A percentile compares a stretch with the other conserved stretches of the same genome.
These are phyloP conservation scores for Naumovozyma dairenensis DNA, from an alignment of 805 yeast species.

Conservation along the genomic window DNA sequence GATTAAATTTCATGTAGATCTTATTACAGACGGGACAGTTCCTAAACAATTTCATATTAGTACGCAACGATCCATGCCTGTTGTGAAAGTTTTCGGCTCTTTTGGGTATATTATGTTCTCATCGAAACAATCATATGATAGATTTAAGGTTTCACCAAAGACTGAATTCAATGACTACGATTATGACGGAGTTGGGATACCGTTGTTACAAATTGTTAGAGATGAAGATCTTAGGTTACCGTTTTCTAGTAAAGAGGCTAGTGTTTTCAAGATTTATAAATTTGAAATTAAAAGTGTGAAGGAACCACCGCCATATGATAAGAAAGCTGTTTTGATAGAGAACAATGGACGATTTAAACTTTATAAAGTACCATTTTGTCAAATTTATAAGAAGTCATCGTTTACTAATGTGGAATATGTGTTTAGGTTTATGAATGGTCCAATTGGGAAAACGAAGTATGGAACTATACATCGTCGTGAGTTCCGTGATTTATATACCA, in stretches of 20 bases:
- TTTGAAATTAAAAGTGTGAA: slow-evolving; percentile 3
- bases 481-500: slow-evolving; percentile 8
- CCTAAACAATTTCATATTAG: slow-evolving; percentile 3
- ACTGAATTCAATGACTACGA: too few relatives aligned
- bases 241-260: slow-evolving; percentile 2
- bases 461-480: too few relatives aligned
- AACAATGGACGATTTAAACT: slow-evolving; percentile 3
- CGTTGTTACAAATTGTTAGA: slow-evolving; percentile 7
- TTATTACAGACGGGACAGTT: not conserved
- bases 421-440: slow-evolving; percentile 3
- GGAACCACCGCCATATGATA: slow-evolving; percentile 9
- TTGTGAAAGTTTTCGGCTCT: not conserved
- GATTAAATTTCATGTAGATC: too few relatives aligned
- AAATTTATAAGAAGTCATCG: slow-evolving; percentile 3
- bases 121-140: slow-evolving; percentile 11
- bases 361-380: slow-evolving; percentile 8
- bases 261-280: slow-evolving; percentile 5
- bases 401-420: slow-evolving; percentile 2
- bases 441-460: too few relatives aligned
- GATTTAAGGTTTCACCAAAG: slow-evolving; percentile 8
- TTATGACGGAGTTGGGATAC: slow-evolving; percentile 15
- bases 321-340: slow-evolving; percentile 5
- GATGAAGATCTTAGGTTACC: slow-evolving; percentile 1
- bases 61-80: slow-evolving; percentile 6
- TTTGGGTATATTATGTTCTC: slow-evolving; percentile 11